Evolutionary conservation across 176 grass and related monocot genomes (phyloP), one percentile per base, ranked within the genome.

Genomic region (Alloteropsis semialata): DNA sequence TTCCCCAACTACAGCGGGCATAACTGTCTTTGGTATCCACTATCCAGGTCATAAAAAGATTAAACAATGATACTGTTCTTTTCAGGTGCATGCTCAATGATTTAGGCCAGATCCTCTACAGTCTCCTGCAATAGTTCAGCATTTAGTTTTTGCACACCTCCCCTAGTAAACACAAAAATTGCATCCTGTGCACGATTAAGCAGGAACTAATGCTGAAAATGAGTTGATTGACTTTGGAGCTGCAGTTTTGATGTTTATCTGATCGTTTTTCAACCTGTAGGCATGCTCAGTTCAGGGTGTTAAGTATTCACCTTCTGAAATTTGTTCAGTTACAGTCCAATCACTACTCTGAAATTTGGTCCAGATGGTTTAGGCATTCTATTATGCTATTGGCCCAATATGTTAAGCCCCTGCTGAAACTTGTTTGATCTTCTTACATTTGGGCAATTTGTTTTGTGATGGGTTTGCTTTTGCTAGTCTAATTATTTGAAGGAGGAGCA

Each of bases 161-260:
- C 39, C 42, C 32, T 25, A 87, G 55, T 60, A 33, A 55, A 59
- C 30, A 85, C 8, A 14, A 85, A 81, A 89, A 21, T 70, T 69
- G 53, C 16, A 80, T 18, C 10, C 28, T 71, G 14, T 59, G 41
- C 59, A 76, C 60, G 79, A 34, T 17, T 68, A 72, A 74, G 68
- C 30, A 80, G 49, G 51, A 78, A 69, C 30, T 29, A 57, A 67
- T 56, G 53, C n/a, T 29, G 36, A 66, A 38, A 49, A 56, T 84
- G 29, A 66, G 37, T 41, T 73, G 8, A 48, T n/a, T n/a, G 66
- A 69, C 24, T 72, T 41, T 38, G 49, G 50, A 69, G 82, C 77
- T 62, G 66, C 60, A 59, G 41, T 48, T 38, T 19, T 48, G 12
- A 50, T 45, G 33, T 41, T 72, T 65, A 0, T 32, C 46, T 64